phyloP scores from a whole-genome alignment of 2,329 filamentous ascomycete species.

The Xylaria polymorpha region DNA sequence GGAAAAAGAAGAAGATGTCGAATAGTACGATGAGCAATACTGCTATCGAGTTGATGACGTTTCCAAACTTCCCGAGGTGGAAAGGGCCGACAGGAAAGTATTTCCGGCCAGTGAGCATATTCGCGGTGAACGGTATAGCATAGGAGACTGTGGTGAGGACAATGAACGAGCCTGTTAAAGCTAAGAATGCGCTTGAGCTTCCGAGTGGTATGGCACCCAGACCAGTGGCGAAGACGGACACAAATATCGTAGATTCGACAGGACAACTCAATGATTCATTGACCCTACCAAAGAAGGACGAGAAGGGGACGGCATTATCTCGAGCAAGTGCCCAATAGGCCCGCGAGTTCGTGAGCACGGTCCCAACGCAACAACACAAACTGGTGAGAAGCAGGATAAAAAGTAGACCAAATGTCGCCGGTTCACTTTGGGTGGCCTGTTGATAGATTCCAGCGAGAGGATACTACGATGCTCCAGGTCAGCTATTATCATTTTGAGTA shows the following conservation, averaged over 20 bases:
- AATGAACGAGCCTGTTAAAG: slow-evolving; percentile 68
- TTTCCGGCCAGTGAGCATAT: slow-evolving; percentile 63
- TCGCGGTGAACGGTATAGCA: slow-evolving; percentile 60
- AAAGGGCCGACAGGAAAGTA: slow-evolving; percentile 65
- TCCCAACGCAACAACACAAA: slow-evolving; percentile 61
- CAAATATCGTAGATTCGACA: slow-evolving; percentile 68
- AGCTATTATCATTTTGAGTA: background rate
- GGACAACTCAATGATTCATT: slow-evolving; percentile 67
- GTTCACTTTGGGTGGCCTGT: slow-evolving; percentile 63
- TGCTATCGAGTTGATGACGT: slow-evolving; percentile 60
- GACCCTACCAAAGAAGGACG: slow-evolving; percentile 63
- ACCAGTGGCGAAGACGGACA: slow-evolving; percentile 61
- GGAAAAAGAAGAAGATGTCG: slow-evolving; percentile 70
- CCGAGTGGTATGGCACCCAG: slow-evolving; percentile 68
- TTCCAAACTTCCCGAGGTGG: slow-evolving; percentile 63
- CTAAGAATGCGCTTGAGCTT: slow-evolving; percentile 65
- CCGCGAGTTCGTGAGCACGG: slow-evolving; percentile 60
- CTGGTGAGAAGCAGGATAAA: slow-evolving; percentile 66
- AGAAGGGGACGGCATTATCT: slow-evolving; percentile 70
- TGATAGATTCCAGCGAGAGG: slow-evolving; percentile 73
- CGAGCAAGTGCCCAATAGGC: slow-evolving; percentile 67
- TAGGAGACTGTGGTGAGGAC: slow-evolving; percentile 67
- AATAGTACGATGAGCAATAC: slow-evolving; percentile 67
- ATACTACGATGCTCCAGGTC: slow-evolving; percentile 50
- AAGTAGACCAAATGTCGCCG: slow-evolving; percentile 67